A percentile compares a stretch with the other conserved stretches of the same genome.
These are phyloP conservation scores for Thymus quinquecostatus DNA, from an alignment of 257 asterid genomes.

Conservation along the genomic window DNA sequence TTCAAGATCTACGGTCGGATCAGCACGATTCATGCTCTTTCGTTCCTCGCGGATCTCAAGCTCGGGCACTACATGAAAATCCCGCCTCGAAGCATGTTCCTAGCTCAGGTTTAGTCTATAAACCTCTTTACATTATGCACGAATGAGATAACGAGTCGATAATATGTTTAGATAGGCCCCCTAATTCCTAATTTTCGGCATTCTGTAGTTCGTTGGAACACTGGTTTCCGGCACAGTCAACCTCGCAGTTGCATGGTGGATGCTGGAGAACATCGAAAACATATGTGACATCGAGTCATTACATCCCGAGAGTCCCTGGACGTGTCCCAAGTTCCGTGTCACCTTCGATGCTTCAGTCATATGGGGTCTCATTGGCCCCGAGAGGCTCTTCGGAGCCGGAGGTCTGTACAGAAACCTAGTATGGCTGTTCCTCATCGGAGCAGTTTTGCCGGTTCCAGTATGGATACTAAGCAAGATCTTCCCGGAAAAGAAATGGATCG, in stretches of 20 bases:
- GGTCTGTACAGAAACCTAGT: constrained; percentile 83
- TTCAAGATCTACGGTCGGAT: constrained; percentile 96
- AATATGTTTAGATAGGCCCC: neutral
- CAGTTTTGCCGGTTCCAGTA: constrained; percentile 79
- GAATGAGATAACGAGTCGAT: neutral
- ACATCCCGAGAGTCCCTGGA: constrained; percentile 93
- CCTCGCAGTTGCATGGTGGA: constrained; percentile 91
- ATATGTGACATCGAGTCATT: constrained; percentile 75
- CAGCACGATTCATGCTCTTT: constrained; percentile 84
- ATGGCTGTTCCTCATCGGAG: constrained; percentile 88
- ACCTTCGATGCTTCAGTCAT: constrained; percentile 87
- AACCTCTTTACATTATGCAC: too few relatives aligned
- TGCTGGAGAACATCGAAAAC: constrained; percentile 79
- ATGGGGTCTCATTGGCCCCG: constrained; percentile 89
- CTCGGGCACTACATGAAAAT: constrained; percentile 98
- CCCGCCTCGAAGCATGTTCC: constrained; percentile 88
- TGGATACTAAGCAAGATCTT: constrained; percentile 79
- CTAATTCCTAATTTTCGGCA: neutral
- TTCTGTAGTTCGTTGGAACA: constrained; percentile 67
- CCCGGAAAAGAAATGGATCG: constrained; percentile 90
- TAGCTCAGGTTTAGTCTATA: constrained; percentile 63
- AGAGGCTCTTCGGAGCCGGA: constrained; percentile 71
- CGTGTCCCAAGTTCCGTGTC: constrained; percentile 84
- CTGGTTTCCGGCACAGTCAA: constrained; percentile 73
- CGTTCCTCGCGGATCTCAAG: constrained; percentile 89